phyloP scores from a whole-genome alignment of 2,329 filamentous ascomycete genomes.

The Fusarium equiseti region DNA sequence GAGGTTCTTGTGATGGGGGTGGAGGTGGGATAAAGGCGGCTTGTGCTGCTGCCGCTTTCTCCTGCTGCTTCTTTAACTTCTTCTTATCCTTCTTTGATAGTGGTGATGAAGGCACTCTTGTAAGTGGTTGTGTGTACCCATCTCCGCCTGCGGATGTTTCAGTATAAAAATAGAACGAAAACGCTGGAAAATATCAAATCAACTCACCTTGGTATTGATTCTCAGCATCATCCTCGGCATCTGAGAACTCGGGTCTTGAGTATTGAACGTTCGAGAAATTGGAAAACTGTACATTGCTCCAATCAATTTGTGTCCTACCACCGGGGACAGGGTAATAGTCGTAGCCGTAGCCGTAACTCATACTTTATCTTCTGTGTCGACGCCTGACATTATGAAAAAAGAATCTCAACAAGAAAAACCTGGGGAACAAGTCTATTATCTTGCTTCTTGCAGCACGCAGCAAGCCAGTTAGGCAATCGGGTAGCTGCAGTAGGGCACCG shows the following conservation, averaged over 20 bases:
- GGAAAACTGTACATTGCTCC: conserved; percentile 55
- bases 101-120: conserved; percentile 24
- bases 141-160: conserved; percentile 18
- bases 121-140: conserved; percentile 24
- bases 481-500: conserved; percentile 51
- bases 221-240: conserved; percentile 51
- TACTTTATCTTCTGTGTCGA: conserved; percentile 55
- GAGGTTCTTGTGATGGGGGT: conserved; percentile 26
- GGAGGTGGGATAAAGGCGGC: conserved; percentile 13
- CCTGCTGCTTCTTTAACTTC: conserved; percentile 34
- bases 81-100: conserved; percentile 41
- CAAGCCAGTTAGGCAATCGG: conserved; percentile 50
- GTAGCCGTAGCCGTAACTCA: conserved; percentile 52
- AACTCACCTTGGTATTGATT: conserved; percentile 40
- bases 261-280: conserved; percentile 60
- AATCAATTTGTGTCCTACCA: conserved; percentile 55
- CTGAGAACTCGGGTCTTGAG: conserved; percentile 55
- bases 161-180: not conserved
- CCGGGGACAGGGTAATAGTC: conserved; percentile 53
- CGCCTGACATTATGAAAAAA: conserved; percentile 45
- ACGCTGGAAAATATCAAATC: not conserved
- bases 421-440: conserved; percentile 51
- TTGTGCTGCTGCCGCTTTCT: conserved; percentile 20
- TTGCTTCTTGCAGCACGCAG: conserved; percentile 49
- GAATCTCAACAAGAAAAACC: conserved; percentile 39